A percentile compares a stretch with the other conserved stretches of the same genome.
Conservation (phyloP, 495 filamentous ascomycete genomes). For the Penicillium flavigenum region DNA sequence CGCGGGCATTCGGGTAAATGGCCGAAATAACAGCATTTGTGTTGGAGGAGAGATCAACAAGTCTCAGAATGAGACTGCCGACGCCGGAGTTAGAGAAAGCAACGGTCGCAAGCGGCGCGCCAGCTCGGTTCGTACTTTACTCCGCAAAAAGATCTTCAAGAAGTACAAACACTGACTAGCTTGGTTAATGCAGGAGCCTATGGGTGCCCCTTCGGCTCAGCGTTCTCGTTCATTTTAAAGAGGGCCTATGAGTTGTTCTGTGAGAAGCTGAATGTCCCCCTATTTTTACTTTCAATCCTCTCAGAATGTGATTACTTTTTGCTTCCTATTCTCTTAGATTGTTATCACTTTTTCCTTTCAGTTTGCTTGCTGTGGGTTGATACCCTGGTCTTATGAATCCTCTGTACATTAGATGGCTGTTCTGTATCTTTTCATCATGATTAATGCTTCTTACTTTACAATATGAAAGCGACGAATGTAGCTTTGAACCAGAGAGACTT, state of each 20-base stretch:
- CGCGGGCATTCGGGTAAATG: constrained; percentile 1
- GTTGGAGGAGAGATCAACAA: neutral
- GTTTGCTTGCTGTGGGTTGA: neutral
- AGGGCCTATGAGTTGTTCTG: neutral
- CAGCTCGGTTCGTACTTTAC: constrained; percentile 3
- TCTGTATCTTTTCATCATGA: neutral
- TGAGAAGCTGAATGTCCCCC: neutral
- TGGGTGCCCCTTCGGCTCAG: neutral
- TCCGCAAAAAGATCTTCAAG: neutral
- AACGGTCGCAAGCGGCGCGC: constrained; percentile 6
- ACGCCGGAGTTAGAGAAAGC: neutral
- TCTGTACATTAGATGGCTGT: neutral
- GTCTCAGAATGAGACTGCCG: neutral
- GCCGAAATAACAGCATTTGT: neutral
- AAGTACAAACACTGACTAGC: neutral
- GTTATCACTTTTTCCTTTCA: neutral
- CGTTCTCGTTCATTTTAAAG: neutral
- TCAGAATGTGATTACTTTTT: neutral
- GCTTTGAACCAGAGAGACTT: neutral
- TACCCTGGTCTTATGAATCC: neutral
- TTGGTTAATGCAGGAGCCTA: constrained; percentile 2
- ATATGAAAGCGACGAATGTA: neutral
- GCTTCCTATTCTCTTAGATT: neutral
- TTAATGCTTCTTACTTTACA: neutral
- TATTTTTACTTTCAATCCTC: neutral